These are phyloP conservation scores for Pseudogymnoascus pannorum DNA, from an alignment of 2,329 filamentous ascomycete species.

Conservation along the genomic window DNA sequence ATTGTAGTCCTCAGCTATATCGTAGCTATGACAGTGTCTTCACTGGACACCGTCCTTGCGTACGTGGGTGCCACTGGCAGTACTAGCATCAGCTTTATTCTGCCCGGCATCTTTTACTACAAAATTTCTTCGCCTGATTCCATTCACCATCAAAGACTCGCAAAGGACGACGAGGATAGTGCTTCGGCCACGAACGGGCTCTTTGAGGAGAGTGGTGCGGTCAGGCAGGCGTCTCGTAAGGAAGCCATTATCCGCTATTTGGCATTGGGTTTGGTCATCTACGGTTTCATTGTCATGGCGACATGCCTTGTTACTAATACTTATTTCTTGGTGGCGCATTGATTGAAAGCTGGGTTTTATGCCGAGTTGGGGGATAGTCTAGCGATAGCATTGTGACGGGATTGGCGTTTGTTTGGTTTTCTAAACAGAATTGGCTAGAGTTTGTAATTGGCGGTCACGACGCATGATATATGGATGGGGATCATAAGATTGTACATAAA, in stretches of 20 bases:
- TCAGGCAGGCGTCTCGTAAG: constrained; percentile 42
- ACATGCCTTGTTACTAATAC: constrained; percentile 81
- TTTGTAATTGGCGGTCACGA: not conserved
- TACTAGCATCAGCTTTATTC: constrained; percentile 93
- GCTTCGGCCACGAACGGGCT: constrained; percentile 44
- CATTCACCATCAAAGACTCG: constrained; percentile 72
- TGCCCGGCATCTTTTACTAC: constrained; percentile 95
- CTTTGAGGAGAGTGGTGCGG: constrained; percentile 27
- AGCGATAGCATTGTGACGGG: constrained; percentile 18
- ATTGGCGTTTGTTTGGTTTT: constrained; percentile 11
- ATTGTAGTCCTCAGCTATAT: constrained; percentile 82
- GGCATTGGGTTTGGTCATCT: constrained; percentile 69
- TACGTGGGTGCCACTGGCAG: constrained; percentile 94
- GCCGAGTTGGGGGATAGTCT: not conserved
- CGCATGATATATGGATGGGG: not conserved
- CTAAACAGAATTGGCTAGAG: constrained; percentile 1
- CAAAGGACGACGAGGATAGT: constrained; percentile 84
- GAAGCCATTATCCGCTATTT: constrained; percentile 60
- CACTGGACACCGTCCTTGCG: constrained; percentile 81
- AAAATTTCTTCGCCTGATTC: constrained; percentile 92
- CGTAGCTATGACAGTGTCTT: constrained; percentile 84
- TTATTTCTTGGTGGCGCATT: constrained; percentile 52
- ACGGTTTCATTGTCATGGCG: constrained; percentile 82
- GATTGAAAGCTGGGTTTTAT: not conserved
- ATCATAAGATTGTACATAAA: constrained; percentile 10